Percentiles rank a stretch among this genome's conserved stretches.
phyloP scores from a whole-genome alignment of 371 early-diverging fungal species.

The Nosema bombycis region DNA sequence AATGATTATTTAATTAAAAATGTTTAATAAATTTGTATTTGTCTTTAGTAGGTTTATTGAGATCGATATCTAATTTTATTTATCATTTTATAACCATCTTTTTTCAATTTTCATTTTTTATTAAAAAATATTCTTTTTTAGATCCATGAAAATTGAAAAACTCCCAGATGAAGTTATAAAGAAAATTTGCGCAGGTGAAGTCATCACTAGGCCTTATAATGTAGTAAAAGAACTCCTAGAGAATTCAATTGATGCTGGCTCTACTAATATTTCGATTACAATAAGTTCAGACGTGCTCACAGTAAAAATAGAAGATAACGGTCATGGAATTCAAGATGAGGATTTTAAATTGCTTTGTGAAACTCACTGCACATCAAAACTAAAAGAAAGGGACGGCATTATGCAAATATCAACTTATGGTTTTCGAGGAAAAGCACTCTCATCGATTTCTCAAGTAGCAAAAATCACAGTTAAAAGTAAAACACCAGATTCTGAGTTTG shows the following conservation, averaged over 20 bases:
- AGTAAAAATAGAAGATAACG: slow-evolving; percentile 87
- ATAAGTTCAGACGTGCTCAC: slow-evolving; percentile 77
- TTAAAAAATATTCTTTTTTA: too few relatives aligned
- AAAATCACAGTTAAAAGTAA: slow-evolving; percentile 73
- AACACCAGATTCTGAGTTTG: slow-evolving; percentile 21
- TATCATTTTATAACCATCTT: too few relatives aligned
- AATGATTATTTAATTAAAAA: too few relatives aligned
- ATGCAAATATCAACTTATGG: slow-evolving; percentile 79
- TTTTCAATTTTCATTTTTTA: too few relatives aligned
- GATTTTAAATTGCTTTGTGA: slow-evolving; percentile 76
- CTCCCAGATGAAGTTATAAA: slow-evolving; percentile 59
- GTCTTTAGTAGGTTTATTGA: too few relatives aligned
- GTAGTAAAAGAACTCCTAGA: slow-evolving; percentile 92
- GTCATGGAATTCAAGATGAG: slow-evolving; percentile 77
- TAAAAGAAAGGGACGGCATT: slow-evolving; percentile 77
- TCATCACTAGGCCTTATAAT: slow-evolving; percentile 69
- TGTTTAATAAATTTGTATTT: too few relatives aligned
- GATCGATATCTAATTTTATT: too few relatives aligned
- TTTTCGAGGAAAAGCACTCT: slow-evolving; percentile 93
- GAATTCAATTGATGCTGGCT: slow-evolving; percentile 85
- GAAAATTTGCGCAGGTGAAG: slow-evolving; percentile 66
- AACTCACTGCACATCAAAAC: slow-evolving; percentile 89
- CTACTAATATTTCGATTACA: slow-evolving; percentile 73
- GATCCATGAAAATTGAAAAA: slow-evolving; percentile 42
- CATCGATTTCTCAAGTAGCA: slow-evolving; percentile 83